Evolutionary conservation across 768 basidiomycete species (phyloP).

Genomic region (Scleroderma citrinum): DNA sequence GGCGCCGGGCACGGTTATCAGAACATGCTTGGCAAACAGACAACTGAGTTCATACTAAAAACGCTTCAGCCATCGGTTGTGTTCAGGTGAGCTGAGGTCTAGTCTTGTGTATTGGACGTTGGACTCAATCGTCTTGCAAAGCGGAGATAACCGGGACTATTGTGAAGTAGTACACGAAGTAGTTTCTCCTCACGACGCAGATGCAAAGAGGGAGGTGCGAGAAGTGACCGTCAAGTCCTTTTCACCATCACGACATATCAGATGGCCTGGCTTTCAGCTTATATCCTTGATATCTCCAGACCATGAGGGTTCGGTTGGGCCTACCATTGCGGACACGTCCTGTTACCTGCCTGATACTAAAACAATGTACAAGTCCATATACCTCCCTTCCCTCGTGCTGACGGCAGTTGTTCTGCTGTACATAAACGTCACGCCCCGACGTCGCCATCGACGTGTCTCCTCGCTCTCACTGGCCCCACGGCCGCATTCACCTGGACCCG

Average conservation of each 20-base stretch:
- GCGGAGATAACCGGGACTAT: slow-evolving; percentile 89
- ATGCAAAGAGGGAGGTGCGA: slow-evolving; percentile 34
- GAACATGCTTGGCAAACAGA: slow-evolving; percentile 75
- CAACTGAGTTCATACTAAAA: slow-evolving; percentile 66
- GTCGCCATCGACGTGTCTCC: slow-evolving; percentile 12
- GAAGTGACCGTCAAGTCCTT: slow-evolving; percentile 90
- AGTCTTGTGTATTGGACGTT: background rate
- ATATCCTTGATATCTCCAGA: slow-evolving; percentile 53
- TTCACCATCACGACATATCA: slow-evolving; percentile 67
- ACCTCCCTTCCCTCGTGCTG: slow-evolving; percentile 57
- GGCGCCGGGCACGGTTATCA: slow-evolving; percentile 81
- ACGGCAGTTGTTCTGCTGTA: slow-evolving; percentile 44
- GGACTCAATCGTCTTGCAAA: slow-evolving; percentile 22
- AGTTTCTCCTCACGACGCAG: slow-evolving; percentile 18
- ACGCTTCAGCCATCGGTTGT: slow-evolving; percentile 59
- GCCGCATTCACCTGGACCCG: slow-evolving; percentile 24
- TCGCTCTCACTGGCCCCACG: slow-evolving; percentile 30
- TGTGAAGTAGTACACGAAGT: slow-evolving; percentile 66
- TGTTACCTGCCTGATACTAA: slow-evolving; percentile 77
- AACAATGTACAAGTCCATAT: slow-evolving; percentile 53
- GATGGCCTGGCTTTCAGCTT: slow-evolving; percentile 78
- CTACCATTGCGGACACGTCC: slow-evolving; percentile 55
- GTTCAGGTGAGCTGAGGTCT: slow-evolving; percentile 52
- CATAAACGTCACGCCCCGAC: slow-evolving; percentile 33
- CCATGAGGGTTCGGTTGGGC: slow-evolving; percentile 17